Evolutionary conservation across 2,329 filamentous ascomycete genomes (phyloP).

Genomic region (Ophiostoma populinum): DNA sequence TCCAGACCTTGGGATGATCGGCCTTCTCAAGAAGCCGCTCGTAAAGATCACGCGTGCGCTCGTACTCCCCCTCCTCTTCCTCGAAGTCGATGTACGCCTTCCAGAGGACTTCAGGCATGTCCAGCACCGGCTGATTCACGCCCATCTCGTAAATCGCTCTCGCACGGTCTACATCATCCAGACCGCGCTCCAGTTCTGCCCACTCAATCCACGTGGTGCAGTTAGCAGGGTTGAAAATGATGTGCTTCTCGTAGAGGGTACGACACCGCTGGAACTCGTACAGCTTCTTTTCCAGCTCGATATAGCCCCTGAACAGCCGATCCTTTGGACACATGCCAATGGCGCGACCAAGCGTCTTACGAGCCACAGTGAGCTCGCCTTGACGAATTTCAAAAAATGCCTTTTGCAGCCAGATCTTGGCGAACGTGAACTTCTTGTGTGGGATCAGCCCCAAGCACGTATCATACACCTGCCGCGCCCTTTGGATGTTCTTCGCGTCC

Average conservation of each 20-base stretch:
- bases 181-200: conserved; percentile 75
- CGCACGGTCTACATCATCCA: conserved; percentile 78
- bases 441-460: conserved; percentile 78
- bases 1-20: conserved; percentile 99
- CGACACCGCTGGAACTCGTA: conserved; percentile 90
- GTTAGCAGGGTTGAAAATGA: conserved; percentile 82
- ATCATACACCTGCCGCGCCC: conserved; percentile 78
- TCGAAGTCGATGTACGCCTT: conserved; percentile 98
- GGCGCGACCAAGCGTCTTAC: conserved; percentile 77
- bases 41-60: conserved; percentile 64
- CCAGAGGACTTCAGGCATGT: conserved; percentile 97
- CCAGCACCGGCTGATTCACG: conserved; percentile 62
- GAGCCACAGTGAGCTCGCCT: conserved; percentile 57
- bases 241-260: conserved; percentile 82
- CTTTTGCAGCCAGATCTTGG: conserved; percentile 88
- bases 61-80: conserved; percentile 86
- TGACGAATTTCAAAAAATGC: conserved; percentile 89
- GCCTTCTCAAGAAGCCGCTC: conserved; percentile 86
- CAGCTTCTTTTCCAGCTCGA: conserved; percentile 79
- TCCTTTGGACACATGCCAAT: conserved; percentile 95
- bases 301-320: conserved; percentile 83
- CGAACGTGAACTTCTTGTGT: conserved; percentile 94
- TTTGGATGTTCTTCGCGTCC: conserved; percentile 58
- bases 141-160: conserved; percentile 87
- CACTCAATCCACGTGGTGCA: conserved; percentile 94